Conservation (phyloP, 495 filamentous ascomycete genomes). For the Neurospora pannonica region DNA sequence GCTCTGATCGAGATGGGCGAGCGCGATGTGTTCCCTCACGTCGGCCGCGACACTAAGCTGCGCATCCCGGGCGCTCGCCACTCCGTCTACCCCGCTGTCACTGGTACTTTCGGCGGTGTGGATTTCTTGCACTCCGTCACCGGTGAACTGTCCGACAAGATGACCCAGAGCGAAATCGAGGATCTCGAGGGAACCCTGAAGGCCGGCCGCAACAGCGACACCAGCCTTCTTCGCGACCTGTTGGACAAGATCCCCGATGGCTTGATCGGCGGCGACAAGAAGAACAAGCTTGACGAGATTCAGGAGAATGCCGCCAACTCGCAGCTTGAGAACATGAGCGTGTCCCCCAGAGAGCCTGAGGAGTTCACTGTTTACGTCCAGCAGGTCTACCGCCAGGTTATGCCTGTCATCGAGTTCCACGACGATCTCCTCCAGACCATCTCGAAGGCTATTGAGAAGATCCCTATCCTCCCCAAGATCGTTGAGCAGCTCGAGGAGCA, state of each 20-base stretch:
- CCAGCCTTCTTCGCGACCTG: constrained; percentile 63
- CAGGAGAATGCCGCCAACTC: constrained; percentile 58
- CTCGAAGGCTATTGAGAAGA: constrained; percentile 63
- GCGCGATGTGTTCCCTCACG: constrained; percentile 70
- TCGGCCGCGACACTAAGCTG: constrained; percentile 60
- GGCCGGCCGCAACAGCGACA: constrained; percentile 43
- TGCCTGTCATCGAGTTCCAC: constrained; percentile 80
- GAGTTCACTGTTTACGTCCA: constrained; percentile 60
- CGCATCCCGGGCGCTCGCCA: constrained; percentile 52
- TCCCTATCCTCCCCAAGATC: constrained; percentile 69
- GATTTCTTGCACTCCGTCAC: constrained; percentile 80
- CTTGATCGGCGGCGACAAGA: constrained; percentile 60
- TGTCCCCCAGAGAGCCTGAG: constrained; percentile 66
- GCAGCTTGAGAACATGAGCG: constrained; percentile 52
- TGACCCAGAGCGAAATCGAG: constrained; percentile 76
- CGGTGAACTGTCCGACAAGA: constrained; percentile 81
- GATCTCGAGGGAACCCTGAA: constrained; percentile 68
- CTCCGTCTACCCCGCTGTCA: constrained; percentile 68
- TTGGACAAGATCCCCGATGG: constrained; percentile 69
- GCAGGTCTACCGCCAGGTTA: constrained; percentile 62
- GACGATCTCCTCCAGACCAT: constrained; percentile 76
- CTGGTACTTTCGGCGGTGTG: constrained; percentile 86
- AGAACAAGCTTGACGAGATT: constrained; percentile 55
- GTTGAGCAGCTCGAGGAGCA: constrained; percentile 72
- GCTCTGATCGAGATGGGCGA: constrained; percentile 79